Evolutionary conservation across 441 rosid species (phyloP), one percentile per base, ranked within the genome.

Genomic region (Populus tomentosa): DNA sequence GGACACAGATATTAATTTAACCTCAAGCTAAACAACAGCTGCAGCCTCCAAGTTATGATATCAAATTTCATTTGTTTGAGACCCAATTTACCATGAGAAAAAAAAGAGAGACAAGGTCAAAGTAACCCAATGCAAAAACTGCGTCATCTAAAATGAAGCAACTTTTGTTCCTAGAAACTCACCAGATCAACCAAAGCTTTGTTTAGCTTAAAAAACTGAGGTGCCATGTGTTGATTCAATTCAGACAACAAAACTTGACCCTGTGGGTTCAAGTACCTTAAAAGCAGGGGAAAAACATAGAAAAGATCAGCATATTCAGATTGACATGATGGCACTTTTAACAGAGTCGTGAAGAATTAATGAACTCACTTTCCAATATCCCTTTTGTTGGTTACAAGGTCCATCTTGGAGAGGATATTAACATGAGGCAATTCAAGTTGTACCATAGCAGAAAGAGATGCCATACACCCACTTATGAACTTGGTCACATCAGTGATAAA

Each of bases 401-500:
- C 98, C 95, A 95, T 95, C 84, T 95, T 91, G 36, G 98, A 87
- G 84, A 92, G 93, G 78, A 94, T 87, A 81, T 95, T 95, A 76
- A 94, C 84, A 80, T 91, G 98, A 9, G 98, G 99, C 81, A 94
- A 74, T 78, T 95, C 98, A 77, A 94, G 97, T 83, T 95, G 95
- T 76, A 94, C 70, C 97, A 95, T 95, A 65, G 98, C 98, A 75
- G 98, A 90, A 74, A 94, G 98, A 72, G 99, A 95, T 59, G 95
- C 92, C 97, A 92, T 91, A 82, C 99, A 95, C 62, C 98, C 99
- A 78, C 98, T 94, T 62, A 94, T 89, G 79, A 91, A 95, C 86
- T 95, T 95, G 36, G 97, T 91, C 71, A 91, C 97, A 84, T 95
- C 97, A 9, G 92, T 89, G 67, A 93, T 84, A 82, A 95, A 95